phyloP scores from a whole-genome alignment of 306 rosid species.

The Begonia masoniana region DNA sequence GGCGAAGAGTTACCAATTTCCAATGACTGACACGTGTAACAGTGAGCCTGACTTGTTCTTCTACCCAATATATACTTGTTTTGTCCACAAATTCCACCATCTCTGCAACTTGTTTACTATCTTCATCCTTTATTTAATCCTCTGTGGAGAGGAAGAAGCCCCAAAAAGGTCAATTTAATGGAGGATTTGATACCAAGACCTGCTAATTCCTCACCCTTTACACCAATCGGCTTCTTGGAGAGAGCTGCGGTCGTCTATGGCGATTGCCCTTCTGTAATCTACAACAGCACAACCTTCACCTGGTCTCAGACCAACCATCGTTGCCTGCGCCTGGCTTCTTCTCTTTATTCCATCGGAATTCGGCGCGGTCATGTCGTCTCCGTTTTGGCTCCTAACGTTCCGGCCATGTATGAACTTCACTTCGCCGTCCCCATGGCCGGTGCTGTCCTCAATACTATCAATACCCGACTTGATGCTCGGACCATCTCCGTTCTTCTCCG shows the following conservation, averaged over 20 bases:
- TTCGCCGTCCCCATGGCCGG: conserved; percentile 71
- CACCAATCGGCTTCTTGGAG: conserved; percentile 41
- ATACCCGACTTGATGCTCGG: conserved; percentile 46
- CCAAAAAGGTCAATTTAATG: not conserved
- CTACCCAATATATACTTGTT: too few species aligned
- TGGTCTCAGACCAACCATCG: conserved; percentile 56
- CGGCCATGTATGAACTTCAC: conserved; percentile 64
- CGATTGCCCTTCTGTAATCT: conserved; percentile 26
- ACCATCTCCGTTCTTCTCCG: conserved; percentile 41
- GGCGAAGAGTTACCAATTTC: too few species aligned
- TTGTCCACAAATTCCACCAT: too few species aligned
- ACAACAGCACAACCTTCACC: conserved; percentile 24
- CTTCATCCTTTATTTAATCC: too few species aligned
- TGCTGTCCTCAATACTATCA: conserved; percentile 46
- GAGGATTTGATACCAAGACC: conserved; percentile 10
- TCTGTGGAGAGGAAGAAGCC: too few species aligned
- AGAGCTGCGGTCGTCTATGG: conserved; percentile 36
- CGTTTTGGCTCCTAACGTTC: conserved; percentile 45
- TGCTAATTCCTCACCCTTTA: conserved; percentile 36
- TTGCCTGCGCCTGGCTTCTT: conserved; percentile 54
- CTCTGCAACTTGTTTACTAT: too few species aligned
- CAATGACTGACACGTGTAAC: too few species aligned
- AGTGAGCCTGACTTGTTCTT: too few species aligned
- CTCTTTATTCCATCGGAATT: conserved; percentile 27
- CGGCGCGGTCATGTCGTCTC: conserved; percentile 34